phyloP scores from a whole-genome alignment of 2,329 filamentous ascomycete species.

The Chaetomium strumarium region DNA sequence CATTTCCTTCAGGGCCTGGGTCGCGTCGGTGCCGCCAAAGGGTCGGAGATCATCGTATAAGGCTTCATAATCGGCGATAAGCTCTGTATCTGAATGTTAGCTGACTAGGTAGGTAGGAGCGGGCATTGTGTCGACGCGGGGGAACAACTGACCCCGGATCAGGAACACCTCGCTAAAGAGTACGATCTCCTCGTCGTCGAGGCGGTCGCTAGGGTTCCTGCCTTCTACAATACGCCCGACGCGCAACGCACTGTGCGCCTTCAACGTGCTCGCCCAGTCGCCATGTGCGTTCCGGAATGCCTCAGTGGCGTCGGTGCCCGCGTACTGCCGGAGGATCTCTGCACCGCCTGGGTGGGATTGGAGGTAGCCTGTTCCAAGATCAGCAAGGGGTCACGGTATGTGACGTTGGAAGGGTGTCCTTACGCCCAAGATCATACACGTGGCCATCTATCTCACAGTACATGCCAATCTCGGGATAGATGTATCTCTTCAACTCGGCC shows the following conservation, averaged over 20 bases:
- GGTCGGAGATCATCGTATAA: background rate
- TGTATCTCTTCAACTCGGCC: slow-evolving; percentile 1
- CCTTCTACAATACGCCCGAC: slow-evolving; percentile 9
- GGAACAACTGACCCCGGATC: background rate
- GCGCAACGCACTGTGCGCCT: background rate
- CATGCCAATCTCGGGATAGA: slow-evolving; percentile 8
- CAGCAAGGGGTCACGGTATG: background rate
- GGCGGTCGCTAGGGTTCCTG: background rate
- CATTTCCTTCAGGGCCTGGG: background rate
- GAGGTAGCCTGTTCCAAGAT: background rate
- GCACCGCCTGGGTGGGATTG: slow-evolving; percentile 9
- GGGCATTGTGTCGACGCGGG: background rate
- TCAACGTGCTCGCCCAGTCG: background rate
- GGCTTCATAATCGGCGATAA: background rate
- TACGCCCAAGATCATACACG: slow-evolving; percentile 11
- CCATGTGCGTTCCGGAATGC: background rate
- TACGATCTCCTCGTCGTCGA: slow-evolving; percentile 4
- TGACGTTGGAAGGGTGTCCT: background rate
- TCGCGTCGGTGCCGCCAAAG: background rate
- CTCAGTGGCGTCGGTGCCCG: slow-evolving; percentile 1
- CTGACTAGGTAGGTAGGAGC: background rate
- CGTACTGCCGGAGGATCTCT: slow-evolving; percentile 2
- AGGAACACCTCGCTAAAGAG: background rate
- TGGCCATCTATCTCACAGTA: slow-evolving; percentile 6
- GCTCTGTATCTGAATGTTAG: background rate